Evolutionary conservation across 257 asterid genomes (phyloP).

Genomic region (Solanum pimpinellifolium): DNA sequence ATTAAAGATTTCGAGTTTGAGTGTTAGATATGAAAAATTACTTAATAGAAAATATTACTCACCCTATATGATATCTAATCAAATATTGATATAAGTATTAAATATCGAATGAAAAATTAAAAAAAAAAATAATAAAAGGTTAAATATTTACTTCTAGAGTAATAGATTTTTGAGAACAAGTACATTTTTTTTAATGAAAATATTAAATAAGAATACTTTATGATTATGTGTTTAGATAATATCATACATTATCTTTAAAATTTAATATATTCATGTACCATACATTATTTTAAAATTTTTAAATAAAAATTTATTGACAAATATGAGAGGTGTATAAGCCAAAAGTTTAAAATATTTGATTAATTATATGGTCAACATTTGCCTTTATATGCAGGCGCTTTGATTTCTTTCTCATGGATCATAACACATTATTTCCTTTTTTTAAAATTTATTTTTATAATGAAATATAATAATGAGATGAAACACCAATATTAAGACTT

Average conservation of each 20-base stretch:
- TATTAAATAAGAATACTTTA: background rate
- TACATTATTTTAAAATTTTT: background rate
- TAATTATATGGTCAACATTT: background rate
- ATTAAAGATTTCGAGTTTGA: background rate
- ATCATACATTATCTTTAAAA: background rate
- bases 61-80: background rate
- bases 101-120: too few relatives aligned
- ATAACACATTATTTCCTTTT: background rate
- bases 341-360: background rate
- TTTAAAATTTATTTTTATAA: too few relatives aligned
- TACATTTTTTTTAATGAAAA: background rate
- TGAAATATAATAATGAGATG: background rate
- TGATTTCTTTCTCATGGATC: background rate
- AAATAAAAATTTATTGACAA: background rate
- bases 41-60: too few relatives aligned
- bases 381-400: background rate
- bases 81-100: rapidly evolving
- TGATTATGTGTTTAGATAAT: background rate
- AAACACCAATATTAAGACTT: background rate
- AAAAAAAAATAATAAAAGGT: background rate
- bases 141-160: background rate
- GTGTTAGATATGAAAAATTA: too few relatives aligned
- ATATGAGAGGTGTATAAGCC: background rate
- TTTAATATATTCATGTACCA: too few relatives aligned
- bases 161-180: background rate